Percentiles rank a stretch among this genome's conserved stretches.
Evolutionary conservation across 805 yeast genomes (phyloP).

Genomic region (Starmerella powellii): DNA sequence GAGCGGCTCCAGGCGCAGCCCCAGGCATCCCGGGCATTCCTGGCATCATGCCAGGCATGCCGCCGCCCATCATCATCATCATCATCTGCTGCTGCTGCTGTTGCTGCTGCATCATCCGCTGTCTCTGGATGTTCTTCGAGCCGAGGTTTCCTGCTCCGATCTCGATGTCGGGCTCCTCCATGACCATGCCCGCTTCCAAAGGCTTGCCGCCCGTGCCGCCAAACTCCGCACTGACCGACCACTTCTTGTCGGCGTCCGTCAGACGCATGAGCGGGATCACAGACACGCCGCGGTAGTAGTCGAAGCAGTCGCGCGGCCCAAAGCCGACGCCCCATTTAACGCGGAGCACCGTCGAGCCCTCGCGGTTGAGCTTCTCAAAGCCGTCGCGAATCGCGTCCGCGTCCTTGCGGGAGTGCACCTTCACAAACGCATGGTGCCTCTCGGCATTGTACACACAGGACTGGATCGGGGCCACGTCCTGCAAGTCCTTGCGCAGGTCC

Average conservation of each 20-base stretch:
- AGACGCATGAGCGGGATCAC: conserved; percentile 75
- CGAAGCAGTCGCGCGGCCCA: conserved; percentile 97
- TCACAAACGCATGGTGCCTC: conserved; percentile 91
- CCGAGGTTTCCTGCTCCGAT: conserved; percentile 80
- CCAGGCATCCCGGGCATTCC: conserved; percentile 20
- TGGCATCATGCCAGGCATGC: conserved; percentile 21
- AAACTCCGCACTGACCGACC: conserved; percentile 87
- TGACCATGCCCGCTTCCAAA: conserved; percentile 60
- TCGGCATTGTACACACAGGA: conserved; percentile 76
- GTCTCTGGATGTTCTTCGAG: conserved; percentile 10
- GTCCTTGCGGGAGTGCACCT: conserved; percentile 80
- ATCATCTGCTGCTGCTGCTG: conserved; percentile 12
- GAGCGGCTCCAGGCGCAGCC: conserved; percentile 8
- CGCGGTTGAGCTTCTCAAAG: conserved; percentile 48
- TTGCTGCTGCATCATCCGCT: conserved; percentile 12
- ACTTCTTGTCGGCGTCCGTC: conserved; percentile 85
- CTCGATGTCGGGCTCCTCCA: conserved; percentile 97
- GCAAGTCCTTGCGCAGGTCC: conserved; percentile 54
- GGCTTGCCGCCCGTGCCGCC: conserved; percentile 94
- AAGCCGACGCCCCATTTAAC: conserved; percentile 98
- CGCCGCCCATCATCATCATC: conserved; percentile 17
- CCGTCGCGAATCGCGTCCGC: conserved; percentile 71
- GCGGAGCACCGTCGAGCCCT: conserved; percentile 53
- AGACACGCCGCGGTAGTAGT: conserved; percentile 81
- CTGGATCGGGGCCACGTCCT: conserved; percentile 86